Percentiles rank a stretch among this genome's conserved stretches.
Conservation (phyloP, 2,329 filamentous ascomycete species). For the Penicillium olsonii region DNA sequence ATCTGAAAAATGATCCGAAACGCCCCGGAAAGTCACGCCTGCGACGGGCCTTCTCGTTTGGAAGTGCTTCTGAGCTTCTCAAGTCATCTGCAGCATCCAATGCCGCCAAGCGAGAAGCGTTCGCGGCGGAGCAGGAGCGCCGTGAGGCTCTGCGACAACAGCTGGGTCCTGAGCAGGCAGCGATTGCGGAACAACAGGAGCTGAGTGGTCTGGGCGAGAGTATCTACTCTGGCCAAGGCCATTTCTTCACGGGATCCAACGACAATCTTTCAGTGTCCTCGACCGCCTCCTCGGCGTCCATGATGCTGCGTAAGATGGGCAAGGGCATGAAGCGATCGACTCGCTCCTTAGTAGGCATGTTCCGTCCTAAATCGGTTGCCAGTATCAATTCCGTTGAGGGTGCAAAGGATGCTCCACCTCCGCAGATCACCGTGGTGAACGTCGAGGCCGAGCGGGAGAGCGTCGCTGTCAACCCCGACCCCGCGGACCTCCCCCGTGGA, state of each 20-base stretch:
- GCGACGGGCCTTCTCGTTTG: slow-evolving; percentile 92
- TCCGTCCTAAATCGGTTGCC: slow-evolving; percentile 88
- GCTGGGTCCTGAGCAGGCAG: slow-evolving; percentile 83
- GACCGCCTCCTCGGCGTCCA: slow-evolving; percentile 51
- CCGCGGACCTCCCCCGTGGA: slow-evolving; percentile 66
- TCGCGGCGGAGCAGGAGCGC: slow-evolving; percentile 59
- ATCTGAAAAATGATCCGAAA: slow-evolving; percentile 77
- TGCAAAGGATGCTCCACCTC: slow-evolving; percentile 67
- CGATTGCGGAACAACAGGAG: slow-evolving; percentile 90
- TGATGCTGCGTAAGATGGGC: slow-evolving; percentile 88
- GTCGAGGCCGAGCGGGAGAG: slow-evolving; percentile 88
- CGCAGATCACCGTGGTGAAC: slow-evolving; percentile 92
- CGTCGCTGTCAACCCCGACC: slow-evolving; percentile 70
- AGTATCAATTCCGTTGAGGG: slow-evolving; percentile 70
- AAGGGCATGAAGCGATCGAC: slow-evolving; percentile 96
- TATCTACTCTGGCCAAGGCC: slow-evolving; percentile 85
- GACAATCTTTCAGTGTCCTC: slow-evolving; percentile 72
- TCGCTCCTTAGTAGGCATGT: slow-evolving; percentile 87
- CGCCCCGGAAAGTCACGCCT: slow-evolving; percentile 83
- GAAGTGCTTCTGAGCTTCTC: slow-evolving; percentile 86
- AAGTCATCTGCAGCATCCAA: slow-evolving; percentile 70
- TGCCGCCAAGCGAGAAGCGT: slow-evolving; percentile 42
- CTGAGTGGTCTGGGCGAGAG: slow-evolving; percentile 86
- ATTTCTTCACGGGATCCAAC: slow-evolving; percentile 84
- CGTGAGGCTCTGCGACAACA: slow-evolving; percentile 67